phyloP scores from a whole-genome alignment of 225 moss, liverwort and hornwort species.

The Physcomitrellopsis africana region DNA sequence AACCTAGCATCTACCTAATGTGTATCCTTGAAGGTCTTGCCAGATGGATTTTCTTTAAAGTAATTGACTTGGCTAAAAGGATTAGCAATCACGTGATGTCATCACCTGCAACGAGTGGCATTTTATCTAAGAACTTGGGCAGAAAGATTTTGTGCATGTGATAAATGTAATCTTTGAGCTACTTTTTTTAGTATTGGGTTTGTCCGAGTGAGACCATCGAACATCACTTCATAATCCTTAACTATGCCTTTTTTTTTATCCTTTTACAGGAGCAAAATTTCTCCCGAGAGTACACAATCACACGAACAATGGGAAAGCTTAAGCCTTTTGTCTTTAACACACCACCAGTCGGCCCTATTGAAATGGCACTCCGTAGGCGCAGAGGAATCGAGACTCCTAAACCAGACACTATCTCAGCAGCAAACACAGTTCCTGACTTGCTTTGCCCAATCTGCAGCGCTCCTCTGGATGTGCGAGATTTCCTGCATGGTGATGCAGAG shows the following conservation, averaged over 20 bases:
- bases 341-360: conserved; percentile 52
- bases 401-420: conserved; percentile 14
- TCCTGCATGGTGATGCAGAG: conserved; percentile 19
- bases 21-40: background rate
- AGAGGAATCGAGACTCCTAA: conserved; percentile 39
- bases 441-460: conserved; percentile 84
- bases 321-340: conserved; percentile 85
- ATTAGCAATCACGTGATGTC: background rate
- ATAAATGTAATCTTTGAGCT: background rate
- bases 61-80: too few relatives aligned
- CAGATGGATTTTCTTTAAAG: background rate
- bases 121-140: conserved; percentile 1
- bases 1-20: background rate
- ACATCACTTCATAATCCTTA: conserved; percentile 12
- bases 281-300: conserved; percentile 82
- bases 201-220: background rate
- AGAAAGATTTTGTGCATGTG: conserved; percentile 1
- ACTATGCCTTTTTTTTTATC: background rate
- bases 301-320: conserved; percentile 88
- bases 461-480: conserved; percentile 64
- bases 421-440: conserved; percentile 38
- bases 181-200: background rate
- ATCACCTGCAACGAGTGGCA: background rate
- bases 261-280: conserved; percentile 79
- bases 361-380: conserved; percentile 45